Conservation (phyloP, 345 rosid genomes). For the Diplotaxis tenuifolia region DNA sequence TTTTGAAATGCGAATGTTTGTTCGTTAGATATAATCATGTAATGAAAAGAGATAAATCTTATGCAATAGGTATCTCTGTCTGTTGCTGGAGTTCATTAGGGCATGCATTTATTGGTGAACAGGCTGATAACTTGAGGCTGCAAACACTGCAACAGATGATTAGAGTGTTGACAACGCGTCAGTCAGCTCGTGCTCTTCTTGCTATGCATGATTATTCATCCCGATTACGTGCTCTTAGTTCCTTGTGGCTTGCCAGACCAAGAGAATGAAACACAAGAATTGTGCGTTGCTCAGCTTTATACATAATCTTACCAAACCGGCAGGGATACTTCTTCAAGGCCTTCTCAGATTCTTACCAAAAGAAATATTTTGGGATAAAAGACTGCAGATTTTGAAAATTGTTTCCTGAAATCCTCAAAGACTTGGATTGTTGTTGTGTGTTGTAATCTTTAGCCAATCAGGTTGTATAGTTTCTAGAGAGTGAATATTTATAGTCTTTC, state of each 20-base stretch:
- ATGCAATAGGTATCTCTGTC: constrained; percentile 14
- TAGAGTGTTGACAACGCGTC: constrained; percentile 84
- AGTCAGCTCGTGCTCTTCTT: constrained; percentile 94
- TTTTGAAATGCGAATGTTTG: constrained; percentile 13
- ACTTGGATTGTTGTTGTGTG: constrained; percentile 25
- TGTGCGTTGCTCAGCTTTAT: constrained; percentile 6
- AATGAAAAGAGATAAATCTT: constrained; percentile 10
- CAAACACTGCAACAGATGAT: constrained; percentile 94
- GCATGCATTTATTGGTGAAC: constrained; percentile 20
- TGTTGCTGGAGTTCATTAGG: constrained; percentile 8
- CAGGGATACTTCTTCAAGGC: constrained; percentile 21
- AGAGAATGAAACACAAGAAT: constrained; percentile 55
- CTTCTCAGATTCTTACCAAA: constrained; percentile 10
- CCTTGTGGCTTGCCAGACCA: constrained; percentile 97
- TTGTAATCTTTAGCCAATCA: constrained; percentile 34
- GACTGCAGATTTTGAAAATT: constrained; percentile 20
- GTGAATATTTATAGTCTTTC: constrained; percentile 31
- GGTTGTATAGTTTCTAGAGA: constrained; percentile 25
- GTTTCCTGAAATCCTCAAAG: not conserved
- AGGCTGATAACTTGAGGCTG: constrained; percentile 97
- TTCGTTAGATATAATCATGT: not conserved
- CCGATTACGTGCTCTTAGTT: constrained; percentile 95
- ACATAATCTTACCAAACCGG: constrained; percentile 16
- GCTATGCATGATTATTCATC: constrained; percentile 89
- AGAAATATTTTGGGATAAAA: constrained; percentile 21